Evolutionary conservation across 2,329 filamentous ascomycete genomes (phyloP).

Genomic region (Leptodontidium sp.): DNA sequence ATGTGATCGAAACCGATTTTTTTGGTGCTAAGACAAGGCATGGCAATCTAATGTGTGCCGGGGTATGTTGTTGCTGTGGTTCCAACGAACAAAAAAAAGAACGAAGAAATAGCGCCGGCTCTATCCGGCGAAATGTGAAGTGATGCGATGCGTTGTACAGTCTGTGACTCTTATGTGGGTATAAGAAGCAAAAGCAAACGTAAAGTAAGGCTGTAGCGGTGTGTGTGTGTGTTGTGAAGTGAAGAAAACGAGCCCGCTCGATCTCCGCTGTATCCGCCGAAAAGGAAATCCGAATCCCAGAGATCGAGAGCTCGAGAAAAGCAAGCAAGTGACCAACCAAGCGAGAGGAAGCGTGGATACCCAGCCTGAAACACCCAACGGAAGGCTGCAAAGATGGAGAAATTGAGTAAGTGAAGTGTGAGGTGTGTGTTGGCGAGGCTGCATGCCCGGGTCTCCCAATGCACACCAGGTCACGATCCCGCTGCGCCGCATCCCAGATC

Average conservation of each 20-base stretch:
- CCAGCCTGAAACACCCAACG: neutral
- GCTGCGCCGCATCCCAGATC: neutral
- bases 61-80: neutral
- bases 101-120: slow-evolving; percentile 8
- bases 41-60: slow-evolving; percentile 3
- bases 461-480: neutral
- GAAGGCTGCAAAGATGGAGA: neutral
- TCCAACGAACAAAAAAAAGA: neutral
- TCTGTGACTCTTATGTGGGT: neutral
- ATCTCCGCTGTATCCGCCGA: slow-evolving; percentile 4
- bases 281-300: neutral
- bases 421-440: neutral
- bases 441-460: neutral
- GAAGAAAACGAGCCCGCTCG: slow-evolving; percentile 10
- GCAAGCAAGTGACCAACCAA: neutral
- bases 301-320: neutral
- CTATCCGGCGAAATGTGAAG: slow-evolving; percentile 1
- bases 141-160: slow-evolving; percentile 7
- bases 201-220: neutral
- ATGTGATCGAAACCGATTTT: neutral
- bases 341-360: slow-evolving; percentile 2
- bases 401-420: neutral
- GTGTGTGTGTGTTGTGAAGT: neutral
- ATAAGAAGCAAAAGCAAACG: no score
- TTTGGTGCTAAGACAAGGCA: slow-evolving; percentile 1